Base-by-base conservation (phyloP, 2,329 filamentous ascomycete species). In the Epichloe sp. region DNA sequence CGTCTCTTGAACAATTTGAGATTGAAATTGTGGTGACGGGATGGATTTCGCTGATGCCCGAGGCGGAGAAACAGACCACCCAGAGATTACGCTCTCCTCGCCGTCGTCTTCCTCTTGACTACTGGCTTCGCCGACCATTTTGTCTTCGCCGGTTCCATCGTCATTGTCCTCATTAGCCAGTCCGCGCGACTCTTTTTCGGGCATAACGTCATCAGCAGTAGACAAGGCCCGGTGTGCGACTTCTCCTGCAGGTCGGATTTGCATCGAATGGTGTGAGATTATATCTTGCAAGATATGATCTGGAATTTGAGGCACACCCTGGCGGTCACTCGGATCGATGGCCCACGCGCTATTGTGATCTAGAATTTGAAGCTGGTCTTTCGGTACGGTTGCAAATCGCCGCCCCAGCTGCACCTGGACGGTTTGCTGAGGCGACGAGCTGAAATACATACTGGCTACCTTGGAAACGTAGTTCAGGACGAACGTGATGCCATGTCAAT, bases 341-440 rank as follows among this genome's bases (percentile, higher is more conserved):
- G 62, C 62, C 71, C 71, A 74, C 2, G 71, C 63, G 48, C 64
- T 60, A 3, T 60, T 47, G 0, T 56, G 51, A 2, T 67, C 62
- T 1, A 75, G 59, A 2, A 74, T 57, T 4, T 50, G 49, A 26
- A 60, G 60, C 54, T 76, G 73, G 41, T 71, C 65, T 15, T 59
- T 62, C 0, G 70, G 67, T 6, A 74, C 62, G 23, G 51, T 62
- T 17, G 63, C 53, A 19, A 64, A 54, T 12, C 60, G 61, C 11
- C 59, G 62, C 44, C 56, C 44, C 42, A 67, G 54, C 37, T 63
- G 53, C 36, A 58, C 54, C 37, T 51, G 38, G 26, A 64, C 40
- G 44, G 58, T 57, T 49, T 57, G 58, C 38, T 46, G 44, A 48
- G 61, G 56, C 47, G 59, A 57, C 34, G 59, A 53, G 21, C 52